Base-by-base conservation (phyloP, 768 basidiomycete genomes). In the Pisolithus tinctorius region DNA sequence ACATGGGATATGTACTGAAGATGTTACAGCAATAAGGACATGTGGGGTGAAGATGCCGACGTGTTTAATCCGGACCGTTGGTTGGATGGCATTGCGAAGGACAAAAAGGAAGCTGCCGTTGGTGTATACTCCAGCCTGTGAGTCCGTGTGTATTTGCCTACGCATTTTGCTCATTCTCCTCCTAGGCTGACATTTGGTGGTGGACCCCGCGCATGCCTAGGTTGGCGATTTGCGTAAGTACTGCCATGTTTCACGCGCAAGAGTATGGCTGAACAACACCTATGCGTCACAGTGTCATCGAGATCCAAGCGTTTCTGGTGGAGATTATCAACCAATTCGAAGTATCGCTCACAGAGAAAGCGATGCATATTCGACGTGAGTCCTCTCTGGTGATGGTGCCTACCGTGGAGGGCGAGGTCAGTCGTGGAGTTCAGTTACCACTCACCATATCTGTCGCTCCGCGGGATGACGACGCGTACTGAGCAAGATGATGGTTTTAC, bases 231-330 rank as follows among this genome's bases (percentile, higher is more conserved):
- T 50, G 62, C 66, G 66, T 69, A 30, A 37, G 62, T 47, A 10
- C 30, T 31, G 11, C 30, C 30, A 31, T 10, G 9, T 11, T 9
- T 31, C 30, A 9, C 1, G 30, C 11, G 30, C 30, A 4, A 31
- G 10, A 31, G 30, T 31, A 31, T 3, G 30, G 11, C 30, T 31
- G 30, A 31, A 31, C 30, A 11, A 31, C 11, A 52, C 4, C 4
- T 31, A 31, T 45, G 5, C 36, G 14, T 6, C 7, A 26, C 23
- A 71, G 69, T 4, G 58, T 81, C 0, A 59, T 73, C 38, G 81
- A 85, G 60, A 59, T 83, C 14, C 82, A 84, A 55, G 71, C 75
- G 0, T 81, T 85, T 63, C 58, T 83, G n/a, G 72, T 77, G 20
- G 80, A 82, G 57, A 66, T 81, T 20, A 50, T 83, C 39, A 63